Base-by-base conservation (phyloP, 768 basidiomycete genomes). In the Tulasnella sp. region DNA sequence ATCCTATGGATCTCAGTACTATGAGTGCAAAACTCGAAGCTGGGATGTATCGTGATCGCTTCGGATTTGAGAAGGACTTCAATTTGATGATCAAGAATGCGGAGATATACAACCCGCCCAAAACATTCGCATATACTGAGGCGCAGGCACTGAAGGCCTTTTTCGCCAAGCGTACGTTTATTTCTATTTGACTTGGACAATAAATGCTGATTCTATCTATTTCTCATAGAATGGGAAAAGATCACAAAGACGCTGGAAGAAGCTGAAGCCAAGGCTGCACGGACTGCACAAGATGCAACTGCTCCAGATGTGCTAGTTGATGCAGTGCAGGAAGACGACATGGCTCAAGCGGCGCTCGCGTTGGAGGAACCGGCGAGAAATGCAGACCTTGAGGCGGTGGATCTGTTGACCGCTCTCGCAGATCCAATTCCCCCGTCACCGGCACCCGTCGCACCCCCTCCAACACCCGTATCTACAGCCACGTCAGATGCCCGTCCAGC, bases 1-100 rank as follows among this genome's bases (percentile, higher is more conserved):
- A 83, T 9, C 93, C 95, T 0, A 96, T 99, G 88, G 95, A 99
- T 61, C 71, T 98, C 15, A 80, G 81, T 45, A 90, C 91, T 0
- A 84, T 93, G 71, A 70, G 73, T 24, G 83, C 83, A 32, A 96
- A 93, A 63, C 68, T 98, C 9, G 81, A 85, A 58, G 79, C 76
- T 50, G 90, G 91, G 5, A 75, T 82, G 66, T 98, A 96, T 68
- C 74, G 78, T 55, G 79, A 85, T 59, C 79, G 90, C 8, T 78
- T 81, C 59, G 81, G 73, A 12, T 93, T 98, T 63, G 80, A 81
- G 56, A 70, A 74, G 24, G 95, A 99, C 64, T 83, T 98, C 65
- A 77, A 73, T 52, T 74, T 93, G 47, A 89, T 98, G 79, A 75
- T 90, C 41, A 62, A 69, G 39, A 99, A 99, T 59, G 87, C 90